A percentile compares a stretch with the other conserved stretches of the same genome.
These are phyloP conservation scores for Yarrowia sp. DNA, from an alignment of 805 yeast genomes.

Conservation along the genomic window DNA sequence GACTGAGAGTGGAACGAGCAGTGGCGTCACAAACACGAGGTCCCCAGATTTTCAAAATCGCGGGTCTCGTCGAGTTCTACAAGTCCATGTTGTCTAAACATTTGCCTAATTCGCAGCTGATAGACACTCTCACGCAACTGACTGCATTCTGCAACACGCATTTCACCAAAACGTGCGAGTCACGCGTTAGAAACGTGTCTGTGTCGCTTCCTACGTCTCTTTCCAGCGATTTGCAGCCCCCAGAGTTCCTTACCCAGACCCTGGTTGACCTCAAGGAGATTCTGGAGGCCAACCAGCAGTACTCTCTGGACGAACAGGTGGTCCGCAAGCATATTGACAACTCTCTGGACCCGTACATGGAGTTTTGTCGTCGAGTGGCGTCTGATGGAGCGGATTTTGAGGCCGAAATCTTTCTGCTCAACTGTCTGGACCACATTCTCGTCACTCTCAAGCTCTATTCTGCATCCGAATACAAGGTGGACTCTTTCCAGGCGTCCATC, in stretches of 20 bases:
- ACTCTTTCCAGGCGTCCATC: slow-evolving; percentile 33
- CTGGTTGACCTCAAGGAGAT: slow-evolving; percentile 58
- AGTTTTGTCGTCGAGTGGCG: slow-evolving; percentile 35
- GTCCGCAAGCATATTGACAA: slow-evolving; percentile 34
- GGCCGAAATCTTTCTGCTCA: slow-evolving; percentile 36
- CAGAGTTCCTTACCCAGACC: slow-evolving; percentile 77
- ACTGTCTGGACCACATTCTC: slow-evolving; percentile 39
- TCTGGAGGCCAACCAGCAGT: slow-evolving; percentile 42
- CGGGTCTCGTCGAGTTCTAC: slow-evolving; percentile 65
- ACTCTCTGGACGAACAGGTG: slow-evolving; percentile 14
- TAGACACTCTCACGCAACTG: slow-evolving; percentile 35
- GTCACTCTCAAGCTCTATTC: slow-evolving; percentile 34
- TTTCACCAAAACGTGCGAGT: slow-evolving; percentile 42
- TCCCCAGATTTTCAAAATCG: slow-evolving; percentile 53
- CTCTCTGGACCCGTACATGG: slow-evolving; percentile 37
- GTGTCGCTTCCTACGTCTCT: slow-evolving; percentile 30
- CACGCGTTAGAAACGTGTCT: slow-evolving; percentile 39
- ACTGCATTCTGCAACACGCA: slow-evolving; percentile 41
- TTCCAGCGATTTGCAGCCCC: slow-evolving; percentile 58
- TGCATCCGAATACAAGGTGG: slow-evolving; percentile 36
- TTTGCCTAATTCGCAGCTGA: slow-evolving; percentile 34
- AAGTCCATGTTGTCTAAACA: slow-evolving; percentile 56
- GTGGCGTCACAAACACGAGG: slow-evolving; percentile 62
- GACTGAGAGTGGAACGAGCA: slow-evolving; percentile 63
- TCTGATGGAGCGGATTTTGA: slow-evolving; percentile 31